These are phyloP conservation scores for Xylariaceae sp. DNA, from an alignment of 2,329 filamentous ascomycete species.

Conservation along the genomic window DNA sequence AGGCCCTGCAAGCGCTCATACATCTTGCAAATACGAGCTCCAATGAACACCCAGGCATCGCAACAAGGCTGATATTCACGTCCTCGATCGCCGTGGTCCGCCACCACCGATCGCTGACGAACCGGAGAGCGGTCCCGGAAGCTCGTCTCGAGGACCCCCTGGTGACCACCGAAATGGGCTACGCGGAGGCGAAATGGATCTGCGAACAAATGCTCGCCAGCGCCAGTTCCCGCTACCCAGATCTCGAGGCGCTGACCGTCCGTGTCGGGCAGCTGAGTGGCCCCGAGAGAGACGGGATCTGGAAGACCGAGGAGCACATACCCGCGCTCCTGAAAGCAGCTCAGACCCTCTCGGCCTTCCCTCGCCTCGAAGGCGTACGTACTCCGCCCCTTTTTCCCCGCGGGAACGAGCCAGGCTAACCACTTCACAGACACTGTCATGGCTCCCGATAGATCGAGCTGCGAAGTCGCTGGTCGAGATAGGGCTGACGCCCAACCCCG, in stretches of 20 bases:
- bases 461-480: conserved; percentile 11
- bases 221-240: conserved; percentile 28
- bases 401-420: neutral
- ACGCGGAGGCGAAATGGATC: conserved; percentile 42
- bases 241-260: conserved; percentile 33
- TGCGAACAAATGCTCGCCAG: conserved; percentile 40
- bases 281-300: conserved; percentile 35
- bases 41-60: neutral
- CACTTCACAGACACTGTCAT: conserved; percentile 11
- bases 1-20: conserved; percentile 3
- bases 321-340: conserved; percentile 24
- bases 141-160: conserved; percentile 26
- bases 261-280: conserved; percentile 42
- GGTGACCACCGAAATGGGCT: conserved; percentile 33
- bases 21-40: conserved; percentile 2
- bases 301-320: conserved; percentile 43
- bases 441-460: conserved; percentile 18
- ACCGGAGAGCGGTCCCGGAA: conserved; percentile 30
- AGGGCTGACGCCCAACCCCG: conserved; percentile 1
- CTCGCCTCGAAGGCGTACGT: conserved; percentile 1
- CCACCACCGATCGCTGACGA: conserved; percentile 8
- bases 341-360: neutral
- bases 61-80: conserved; percentile 23
- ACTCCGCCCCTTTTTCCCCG: neutral
- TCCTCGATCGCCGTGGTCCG: conserved; percentile 27